These are phyloP conservation scores for Amylostereum chailletii DNA, from an alignment of 1,284 basidiomycete genomes.

Conservation along the genomic window DNA sequence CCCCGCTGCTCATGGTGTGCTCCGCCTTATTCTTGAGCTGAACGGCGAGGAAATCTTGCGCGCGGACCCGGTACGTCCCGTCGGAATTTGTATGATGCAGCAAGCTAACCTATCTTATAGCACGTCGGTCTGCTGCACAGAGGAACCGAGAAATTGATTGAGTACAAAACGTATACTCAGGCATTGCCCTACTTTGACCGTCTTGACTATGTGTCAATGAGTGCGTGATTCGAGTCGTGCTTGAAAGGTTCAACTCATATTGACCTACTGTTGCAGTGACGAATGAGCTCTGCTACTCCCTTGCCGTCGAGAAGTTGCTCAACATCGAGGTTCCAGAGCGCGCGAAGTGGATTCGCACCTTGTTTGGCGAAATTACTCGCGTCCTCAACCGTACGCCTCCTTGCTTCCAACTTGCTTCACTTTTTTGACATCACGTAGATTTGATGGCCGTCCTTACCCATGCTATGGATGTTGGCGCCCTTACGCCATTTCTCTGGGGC, in stretches of 20 bases:
- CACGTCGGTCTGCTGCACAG: slow-evolving; percentile 96
- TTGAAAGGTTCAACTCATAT: slow-evolving; percentile 3
- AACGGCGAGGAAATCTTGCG: slow-evolving; percentile 95
- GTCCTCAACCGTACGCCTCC: slow-evolving; percentile 79
- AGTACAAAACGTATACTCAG: slow-evolving; percentile 98
- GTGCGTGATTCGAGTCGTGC: slow-evolving; percentile 34
- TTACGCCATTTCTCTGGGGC: slow-evolving; percentile 99
- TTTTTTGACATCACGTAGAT: slow-evolving; percentile 35
- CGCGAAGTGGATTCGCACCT: slow-evolving; percentile 96
- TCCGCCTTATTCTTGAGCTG: slow-evolving; percentile 94
- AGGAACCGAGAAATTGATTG: slow-evolving; percentile 97
- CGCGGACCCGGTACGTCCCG: slow-evolving; percentile 69
- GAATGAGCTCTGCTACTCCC: slow-evolving; percentile 93
- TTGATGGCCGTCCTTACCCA: slow-evolving; percentile 97
- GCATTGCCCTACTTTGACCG: slow-evolving; percentile 99
- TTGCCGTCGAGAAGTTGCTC: slow-evolving; percentile 96
- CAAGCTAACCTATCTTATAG: slow-evolving; percentile 30
- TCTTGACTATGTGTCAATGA: slow-evolving; percentile 99
- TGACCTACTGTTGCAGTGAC: slow-evolving; percentile 55
- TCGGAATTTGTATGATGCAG: background rate
- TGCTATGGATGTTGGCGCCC: slow-evolving; percentile 94
- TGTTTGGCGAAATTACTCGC: slow-evolving; percentile 97
- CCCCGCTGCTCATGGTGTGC: slow-evolving; percentile 97
- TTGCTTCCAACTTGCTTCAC: slow-evolving; percentile 5
- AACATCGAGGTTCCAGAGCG: slow-evolving; percentile 99